phyloP scores from a whole-genome alignment of 1,284 basidiomycete species.

The Microbotryum intermedium region DNA sequence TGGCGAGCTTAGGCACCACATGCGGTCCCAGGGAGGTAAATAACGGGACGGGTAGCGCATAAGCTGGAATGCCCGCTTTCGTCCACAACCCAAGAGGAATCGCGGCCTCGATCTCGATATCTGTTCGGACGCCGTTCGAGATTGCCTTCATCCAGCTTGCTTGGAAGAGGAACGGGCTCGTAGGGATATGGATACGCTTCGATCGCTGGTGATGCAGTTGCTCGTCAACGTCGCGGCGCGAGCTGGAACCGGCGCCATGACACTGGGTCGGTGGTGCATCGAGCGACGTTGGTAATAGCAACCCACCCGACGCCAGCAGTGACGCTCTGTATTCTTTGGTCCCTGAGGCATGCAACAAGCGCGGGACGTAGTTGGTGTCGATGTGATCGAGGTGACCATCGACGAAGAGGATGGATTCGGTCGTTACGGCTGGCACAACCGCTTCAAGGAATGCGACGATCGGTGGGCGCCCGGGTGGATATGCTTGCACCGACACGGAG shows the following conservation, averaged over 20 bases:
- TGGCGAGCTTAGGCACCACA: too few species aligned
- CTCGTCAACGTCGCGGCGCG: too few species aligned
- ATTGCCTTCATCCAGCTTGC: constrained; percentile 18
- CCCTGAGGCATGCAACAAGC: constrained; percentile 20
- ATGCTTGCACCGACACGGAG: background rate
- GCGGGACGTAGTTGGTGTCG: constrained; percentile 3
- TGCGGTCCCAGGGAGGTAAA: background rate
- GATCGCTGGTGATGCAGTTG: too few species aligned
- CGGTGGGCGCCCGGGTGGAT: background rate
- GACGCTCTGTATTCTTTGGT: constrained; percentile 13
- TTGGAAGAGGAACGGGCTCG: constrained; percentile 19
- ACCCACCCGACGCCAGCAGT: constrained; percentile 16
- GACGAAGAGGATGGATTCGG: constrained; percentile 11
- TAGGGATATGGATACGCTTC: constrained; percentile 9
- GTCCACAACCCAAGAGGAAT: constrained; percentile 17
- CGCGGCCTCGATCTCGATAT: constrained; percentile 10
- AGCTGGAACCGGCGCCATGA: too few species aligned
- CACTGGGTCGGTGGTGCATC: too few species aligned
- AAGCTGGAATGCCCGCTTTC: constrained; percentile 13
- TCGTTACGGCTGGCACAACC: background rate
- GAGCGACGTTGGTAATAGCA: constrained; percentile 2
- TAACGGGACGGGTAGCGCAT: constrained; percentile 14
- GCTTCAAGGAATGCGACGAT: constrained; percentile 6
- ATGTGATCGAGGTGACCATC: constrained; percentile 10
- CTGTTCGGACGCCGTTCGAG: constrained; percentile 13